phyloP scores from a whole-genome alignment of 305 asterid species.

The Fraxinus greggii region DNA sequence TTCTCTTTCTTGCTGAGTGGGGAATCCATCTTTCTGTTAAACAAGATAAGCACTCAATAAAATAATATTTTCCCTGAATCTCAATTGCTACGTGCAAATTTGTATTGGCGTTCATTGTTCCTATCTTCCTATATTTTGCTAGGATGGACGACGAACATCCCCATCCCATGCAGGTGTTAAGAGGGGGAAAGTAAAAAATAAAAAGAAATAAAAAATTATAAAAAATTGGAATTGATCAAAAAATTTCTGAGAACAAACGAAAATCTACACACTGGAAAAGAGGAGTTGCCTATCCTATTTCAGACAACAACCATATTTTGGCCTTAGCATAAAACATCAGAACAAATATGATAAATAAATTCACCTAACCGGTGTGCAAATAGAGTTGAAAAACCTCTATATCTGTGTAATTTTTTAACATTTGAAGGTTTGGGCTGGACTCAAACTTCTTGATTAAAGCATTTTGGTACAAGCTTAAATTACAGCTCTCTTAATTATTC shows the following conservation, averaged over 20 bases:
- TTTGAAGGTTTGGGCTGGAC: background rate
- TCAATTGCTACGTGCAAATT: background rate
- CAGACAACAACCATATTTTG: background rate
- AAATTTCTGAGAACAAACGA: background rate
- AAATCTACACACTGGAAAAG: background rate
- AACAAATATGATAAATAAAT: background rate
- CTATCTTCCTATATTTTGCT: background rate
- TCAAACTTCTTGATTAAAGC: background rate
- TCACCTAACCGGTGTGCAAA: background rate
- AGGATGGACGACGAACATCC: background rate
- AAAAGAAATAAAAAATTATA: no score
- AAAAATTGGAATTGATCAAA: background rate
- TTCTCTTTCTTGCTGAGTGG: background rate
- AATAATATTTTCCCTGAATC: background rate
- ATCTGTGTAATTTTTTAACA: background rate
- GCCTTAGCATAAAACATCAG: background rate
- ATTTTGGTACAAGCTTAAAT: background rate
- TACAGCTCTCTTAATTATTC: constrained; percentile 6
- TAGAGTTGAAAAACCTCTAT: background rate
- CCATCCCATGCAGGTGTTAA: background rate
- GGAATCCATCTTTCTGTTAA: background rate
- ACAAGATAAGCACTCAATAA: background rate
- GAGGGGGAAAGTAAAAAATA: background rate
- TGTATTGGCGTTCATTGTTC: background rate
- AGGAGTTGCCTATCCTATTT: background rate